phyloP scores from a whole-genome alignment of 768 basidiomycete genomes.

The Lentinula raphanica region DNA sequence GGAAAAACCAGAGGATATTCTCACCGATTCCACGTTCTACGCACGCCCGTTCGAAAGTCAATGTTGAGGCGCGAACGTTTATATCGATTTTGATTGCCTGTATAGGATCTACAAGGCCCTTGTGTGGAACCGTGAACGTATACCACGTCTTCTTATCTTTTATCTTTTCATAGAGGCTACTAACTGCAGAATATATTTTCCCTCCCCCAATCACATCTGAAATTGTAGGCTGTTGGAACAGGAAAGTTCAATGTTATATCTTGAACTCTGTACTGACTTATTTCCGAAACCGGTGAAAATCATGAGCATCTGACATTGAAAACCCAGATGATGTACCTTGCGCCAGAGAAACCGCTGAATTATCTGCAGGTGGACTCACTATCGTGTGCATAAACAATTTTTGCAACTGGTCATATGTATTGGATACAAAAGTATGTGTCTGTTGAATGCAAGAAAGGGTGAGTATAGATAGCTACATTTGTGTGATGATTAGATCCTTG shows the following conservation, averaged over 20 bases:
- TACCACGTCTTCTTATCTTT: background rate
- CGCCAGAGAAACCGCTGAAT: no score
- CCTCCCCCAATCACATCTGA: no score
- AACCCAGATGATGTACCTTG: no score
- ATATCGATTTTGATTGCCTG: background rate
- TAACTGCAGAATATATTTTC: background rate
- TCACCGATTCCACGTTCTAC: background rate
- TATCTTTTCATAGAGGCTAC: background rate
- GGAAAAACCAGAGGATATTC: background rate
- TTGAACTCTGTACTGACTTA: no score
- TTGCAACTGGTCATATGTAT: no score
- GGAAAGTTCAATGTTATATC: no score
- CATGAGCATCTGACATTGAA: no score
- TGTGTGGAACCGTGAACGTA: background rate
- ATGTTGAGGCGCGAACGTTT: background rate
- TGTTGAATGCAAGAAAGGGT: background rate
- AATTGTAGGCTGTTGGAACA: no score
- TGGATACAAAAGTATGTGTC: background rate
- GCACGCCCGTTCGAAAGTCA: background rate
- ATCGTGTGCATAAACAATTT: no score
- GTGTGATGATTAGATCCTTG: background rate
- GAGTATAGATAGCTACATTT: background rate
- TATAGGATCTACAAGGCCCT: background rate
- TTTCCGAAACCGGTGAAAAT: no score
- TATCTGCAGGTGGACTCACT: no score